phyloP scores from a whole-genome alignment of 2,329 filamentous ascomycete genomes.

The Phaeosphaeriaceae sp. region DNA sequence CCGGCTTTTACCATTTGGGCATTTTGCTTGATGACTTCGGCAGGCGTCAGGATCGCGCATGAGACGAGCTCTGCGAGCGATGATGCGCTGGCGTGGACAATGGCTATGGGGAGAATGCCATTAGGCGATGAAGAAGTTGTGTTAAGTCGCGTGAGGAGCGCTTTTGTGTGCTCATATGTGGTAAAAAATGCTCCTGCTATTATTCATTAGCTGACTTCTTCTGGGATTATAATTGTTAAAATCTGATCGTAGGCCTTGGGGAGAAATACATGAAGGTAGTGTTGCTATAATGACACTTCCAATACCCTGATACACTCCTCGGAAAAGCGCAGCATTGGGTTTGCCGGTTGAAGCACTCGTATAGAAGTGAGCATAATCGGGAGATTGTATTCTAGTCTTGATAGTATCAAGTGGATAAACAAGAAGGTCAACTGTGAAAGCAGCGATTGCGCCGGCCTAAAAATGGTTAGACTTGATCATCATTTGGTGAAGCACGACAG shows the following conservation, averaged over 20 bases:
- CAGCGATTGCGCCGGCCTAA: slow-evolving; percentile 85
- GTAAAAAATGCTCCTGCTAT: slow-evolving; percentile 86
- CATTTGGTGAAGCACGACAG: background rate
- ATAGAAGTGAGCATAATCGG: slow-evolving; percentile 73
- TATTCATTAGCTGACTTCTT: slow-evolving; percentile 5
- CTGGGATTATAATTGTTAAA: too few species aligned
- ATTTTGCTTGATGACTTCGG: slow-evolving; percentile 92
- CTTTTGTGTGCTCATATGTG: slow-evolving; percentile 81
- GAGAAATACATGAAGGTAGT: slow-evolving; percentile 74
- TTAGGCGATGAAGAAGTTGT: slow-evolving; percentile 41
- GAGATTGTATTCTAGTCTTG: slow-evolving; percentile 84
- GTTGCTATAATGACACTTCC: slow-evolving; percentile 86
- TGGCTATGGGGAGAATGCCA: slow-evolving; percentile 65
- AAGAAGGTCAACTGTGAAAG: slow-evolving; percentile 83
- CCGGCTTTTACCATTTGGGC: slow-evolving; percentile 74
- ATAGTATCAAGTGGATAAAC: slow-evolving; percentile 89
- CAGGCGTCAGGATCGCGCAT: slow-evolving; percentile 84
- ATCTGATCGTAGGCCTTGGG: too few species aligned
- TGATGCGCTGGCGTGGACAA: slow-evolving; percentile 77
- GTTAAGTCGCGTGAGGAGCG: slow-evolving; percentile 60
- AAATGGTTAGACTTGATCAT: too few species aligned
- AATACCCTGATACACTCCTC: slow-evolving; percentile 85
- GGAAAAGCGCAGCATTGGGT: slow-evolving; percentile 64
- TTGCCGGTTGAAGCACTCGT: slow-evolving; percentile 62
- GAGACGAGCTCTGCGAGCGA: slow-evolving; percentile 81